Evolutionary conservation across 257 asterid genomes (phyloP), one percentile per base, ranked within the genome.

Genomic region (Przewalskia tangutica): DNA sequence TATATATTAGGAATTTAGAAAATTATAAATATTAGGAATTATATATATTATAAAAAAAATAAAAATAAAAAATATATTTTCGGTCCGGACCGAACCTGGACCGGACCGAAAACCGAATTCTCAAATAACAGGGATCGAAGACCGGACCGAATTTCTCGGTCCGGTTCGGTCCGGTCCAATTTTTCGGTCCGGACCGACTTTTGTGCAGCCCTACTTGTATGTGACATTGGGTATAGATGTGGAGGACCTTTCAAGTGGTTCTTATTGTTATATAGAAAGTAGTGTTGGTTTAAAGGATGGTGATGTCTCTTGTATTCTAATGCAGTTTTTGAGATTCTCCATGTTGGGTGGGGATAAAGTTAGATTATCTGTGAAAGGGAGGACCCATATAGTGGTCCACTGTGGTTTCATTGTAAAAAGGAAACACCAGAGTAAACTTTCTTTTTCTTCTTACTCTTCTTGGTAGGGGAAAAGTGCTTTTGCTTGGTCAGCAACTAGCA

Each of bases 401-500:
- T 83, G 79, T 65, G 79, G 76, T 82, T 77, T 71, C 82, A 75
- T 66, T 82, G 80, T 76, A 36, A 85, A 84, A 81, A 82, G 82
- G 80, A 27, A 83, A 79, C 13, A 40, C 44, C 55, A 68, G 77
- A 60, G 5, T 81, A 83, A 73, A 38, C 75, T 83, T 77, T 81
- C 66, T 81, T 82, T 85, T 82, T 66, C 73, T 60, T 78, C 82
- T 80, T 83, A 34, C 82, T 27, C 80, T 56, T 42, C 82, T 80
- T 80, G 85, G 84, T n/a, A 67, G 36, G 80, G 58, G 70, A 83
- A 75, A 83, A 89, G 89, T 87, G 88, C 86, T n/a, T 82, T 89
- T 85, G 58, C 80, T 85, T 77, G 85, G 89, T 85, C 90, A 89
- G 90, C 97, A 92, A 79, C 85, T 82, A 73, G n/a, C 88, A 88